Conservation (phyloP, 2,329 filamentous ascomycete species). For the Aciculosporium take region DNA sequence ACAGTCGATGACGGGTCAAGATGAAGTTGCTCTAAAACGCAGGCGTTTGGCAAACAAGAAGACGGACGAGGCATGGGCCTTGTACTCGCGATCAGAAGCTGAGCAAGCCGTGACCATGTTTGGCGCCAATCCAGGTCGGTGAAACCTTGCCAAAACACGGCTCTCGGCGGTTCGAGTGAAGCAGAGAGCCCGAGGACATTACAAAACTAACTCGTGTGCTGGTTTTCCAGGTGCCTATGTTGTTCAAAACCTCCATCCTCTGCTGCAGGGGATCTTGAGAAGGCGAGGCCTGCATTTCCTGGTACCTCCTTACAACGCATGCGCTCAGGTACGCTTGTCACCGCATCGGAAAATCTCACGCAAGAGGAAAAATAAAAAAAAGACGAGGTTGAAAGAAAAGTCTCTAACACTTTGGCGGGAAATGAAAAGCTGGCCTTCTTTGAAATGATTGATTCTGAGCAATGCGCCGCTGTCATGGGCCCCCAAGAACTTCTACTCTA, state of each 20-base stretch:
- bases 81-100: conserved; percentile 72
- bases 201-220: neutral
- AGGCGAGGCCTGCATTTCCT: conserved; percentile 58
- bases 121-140: conserved; percentile 56
- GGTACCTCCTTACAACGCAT: conserved; percentile 76
- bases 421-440: conserved; percentile 62
- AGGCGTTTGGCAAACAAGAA: conserved; percentile 52
- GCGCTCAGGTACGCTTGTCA: conserved; percentile 59
- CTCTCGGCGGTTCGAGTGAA: neutral
- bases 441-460: conserved; percentile 49
- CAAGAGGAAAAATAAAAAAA: neutral
- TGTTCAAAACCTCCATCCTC: conserved; percentile 58
- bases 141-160: neutral
- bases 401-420: too few species aligned
- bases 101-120: conserved; percentile 76
- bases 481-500: conserved; percentile 77
- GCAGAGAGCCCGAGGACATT: neutral
- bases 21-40: conserved; percentile 51
- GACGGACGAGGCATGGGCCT: conserved; percentile 68
- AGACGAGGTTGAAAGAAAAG: neutral
- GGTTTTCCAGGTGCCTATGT: conserved; percentile 49
- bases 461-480: conserved; percentile 67
- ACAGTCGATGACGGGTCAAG: conserved; percentile 62
- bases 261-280: conserved; percentile 61
- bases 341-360: neutral